Percentiles rank a stretch among this genome's conserved stretches.
Evolutionary conservation across 1,284 basidiomycete genomes (phyloP).

Genomic region (Xerocomus alliaceus): DNA sequence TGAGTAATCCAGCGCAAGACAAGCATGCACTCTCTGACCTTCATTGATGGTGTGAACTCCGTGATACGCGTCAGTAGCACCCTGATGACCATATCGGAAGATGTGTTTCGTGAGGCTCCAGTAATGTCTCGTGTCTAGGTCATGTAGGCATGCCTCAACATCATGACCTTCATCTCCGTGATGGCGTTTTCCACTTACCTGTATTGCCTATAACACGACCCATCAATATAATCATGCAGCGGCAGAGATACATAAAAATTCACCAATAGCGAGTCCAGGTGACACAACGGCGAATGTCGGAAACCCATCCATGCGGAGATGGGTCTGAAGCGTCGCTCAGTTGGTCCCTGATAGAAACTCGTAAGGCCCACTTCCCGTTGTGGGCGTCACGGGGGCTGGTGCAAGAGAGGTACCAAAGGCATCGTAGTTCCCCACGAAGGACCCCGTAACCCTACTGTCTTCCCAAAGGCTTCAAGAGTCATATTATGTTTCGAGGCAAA

Average conservation of each 20-base stretch:
- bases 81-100: conserved; percentile 56
- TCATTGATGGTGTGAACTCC: conserved; percentile 64
- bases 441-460: conserved; percentile 26
- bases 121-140: conserved; percentile 52
- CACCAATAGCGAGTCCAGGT: conserved; percentile 32
- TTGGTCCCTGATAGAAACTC: conserved; percentile 58
- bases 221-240: conserved; percentile 7
- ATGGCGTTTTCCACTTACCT: conserved; percentile 23
- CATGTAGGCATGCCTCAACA: conserved; percentile 29
- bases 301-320: conserved; percentile 34
- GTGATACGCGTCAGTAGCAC: conserved; percentile 41
- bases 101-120: conserved; percentile 56
- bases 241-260: conserved; percentile 19
- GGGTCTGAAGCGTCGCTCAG: conserved; percentile 42
- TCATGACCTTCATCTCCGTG: conserved; percentile 31
- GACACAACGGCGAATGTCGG: conserved; percentile 2
- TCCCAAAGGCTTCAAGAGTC: conserved; percentile 51
- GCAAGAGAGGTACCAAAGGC: conserved; percentile 51
- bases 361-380: conserved; percentile 48
- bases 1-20: conserved; percentile 3
- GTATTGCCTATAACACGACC: conserved; percentile 42
- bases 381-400: conserved; percentile 59
- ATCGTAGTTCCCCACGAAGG: conserved; percentile 37
- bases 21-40: conserved; percentile 28
- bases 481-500: conserved; percentile 48